Conservation (phyloP, 2,329 filamentous ascomycete species). For the Aspergillus neotritici region DNA sequence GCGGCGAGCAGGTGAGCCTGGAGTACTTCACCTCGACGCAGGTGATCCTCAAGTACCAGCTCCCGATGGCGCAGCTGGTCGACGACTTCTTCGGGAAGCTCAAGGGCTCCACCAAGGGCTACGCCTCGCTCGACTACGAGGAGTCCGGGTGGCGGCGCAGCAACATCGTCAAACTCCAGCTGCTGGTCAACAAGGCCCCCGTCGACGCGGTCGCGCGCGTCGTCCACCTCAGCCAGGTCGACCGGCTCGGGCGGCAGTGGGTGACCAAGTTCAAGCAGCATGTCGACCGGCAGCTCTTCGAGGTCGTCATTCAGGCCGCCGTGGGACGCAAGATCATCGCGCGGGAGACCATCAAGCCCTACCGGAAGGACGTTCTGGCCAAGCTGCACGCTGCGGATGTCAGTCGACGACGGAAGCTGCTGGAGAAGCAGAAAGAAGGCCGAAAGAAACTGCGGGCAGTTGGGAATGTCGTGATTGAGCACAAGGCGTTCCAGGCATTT, state of each 20-base stretch:
- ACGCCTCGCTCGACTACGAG: constrained; percentile 94
- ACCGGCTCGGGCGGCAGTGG: constrained; percentile 78
- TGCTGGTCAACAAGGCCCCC: constrained; percentile 86
- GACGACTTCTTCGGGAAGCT: constrained; percentile 97
- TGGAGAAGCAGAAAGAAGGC: constrained; percentile 96
- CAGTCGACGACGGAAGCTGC: constrained; percentile 70
- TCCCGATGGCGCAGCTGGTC: constrained; percentile 83
- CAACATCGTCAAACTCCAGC: constrained; percentile 78
- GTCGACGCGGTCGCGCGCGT: constrained; percentile 94
- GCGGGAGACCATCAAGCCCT: constrained; percentile 91
- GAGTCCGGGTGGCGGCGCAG: constrained; percentile 81
- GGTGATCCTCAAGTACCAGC: constrained; percentile 87
- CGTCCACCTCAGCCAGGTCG: constrained; percentile 74
- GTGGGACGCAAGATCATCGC: constrained; percentile 79
- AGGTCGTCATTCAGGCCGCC: constrained; percentile 89
- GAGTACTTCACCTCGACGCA: constrained; percentile 89
- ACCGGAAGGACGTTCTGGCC: constrained; percentile 86
- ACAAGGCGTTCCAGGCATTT: constrained; percentile 92
- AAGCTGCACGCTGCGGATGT: constrained; percentile 93
- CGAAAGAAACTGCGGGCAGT: constrained; percentile 72
- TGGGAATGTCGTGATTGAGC: constrained; percentile 92
- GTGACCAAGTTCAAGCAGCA: constrained; percentile 96
- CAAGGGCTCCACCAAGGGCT: constrained; percentile 89
- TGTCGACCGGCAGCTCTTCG: constrained; percentile 94
- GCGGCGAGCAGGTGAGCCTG: constrained; percentile 79